phyloP scores from a whole-genome alignment of 2,329 filamentous ascomycete genomes.

The Aspergillus pseudoglaucus region DNA sequence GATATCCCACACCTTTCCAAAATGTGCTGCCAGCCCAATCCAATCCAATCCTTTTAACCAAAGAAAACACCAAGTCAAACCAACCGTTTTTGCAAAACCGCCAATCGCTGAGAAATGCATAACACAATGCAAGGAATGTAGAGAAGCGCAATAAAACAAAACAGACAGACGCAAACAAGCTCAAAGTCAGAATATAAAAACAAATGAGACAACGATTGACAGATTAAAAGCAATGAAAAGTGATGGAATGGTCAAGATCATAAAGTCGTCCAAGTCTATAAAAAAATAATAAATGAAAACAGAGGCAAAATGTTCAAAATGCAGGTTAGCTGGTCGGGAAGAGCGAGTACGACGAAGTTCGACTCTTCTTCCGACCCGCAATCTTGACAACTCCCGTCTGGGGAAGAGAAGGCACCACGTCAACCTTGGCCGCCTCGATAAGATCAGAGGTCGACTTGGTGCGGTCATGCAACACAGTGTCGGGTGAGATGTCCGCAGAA shows the following conservation, averaged over 20 bases:
- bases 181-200: conserved; percentile 1
- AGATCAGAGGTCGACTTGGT: conserved; percentile 30
- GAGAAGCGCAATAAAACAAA: conserved; percentile 1
- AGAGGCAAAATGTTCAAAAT: conserved; percentile 9
- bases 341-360: conserved; percentile 40
- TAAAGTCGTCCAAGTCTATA: conserved; percentile 21
- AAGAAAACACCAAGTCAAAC: too few species aligned
- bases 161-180: conserved; percentile 2
- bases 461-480: conserved; percentile 26
- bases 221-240: conserved; percentile 8
- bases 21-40: too few species aligned
- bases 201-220: conserved; percentile 7
- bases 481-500: conserved; percentile 17
- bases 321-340: conserved; percentile 25
- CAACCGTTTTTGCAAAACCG: too few species aligned
- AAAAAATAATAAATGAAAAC: conserved; percentile 7
- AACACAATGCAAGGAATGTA: neutral
- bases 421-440: conserved; percentile 16
- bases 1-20: too few species aligned
- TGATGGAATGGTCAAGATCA: conserved; percentile 11
- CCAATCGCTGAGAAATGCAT: conserved; percentile 2
- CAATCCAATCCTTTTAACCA: too few species aligned
- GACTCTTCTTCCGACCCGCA: conserved; percentile 26
- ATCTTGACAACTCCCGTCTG: conserved; percentile 22
- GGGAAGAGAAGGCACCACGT: conserved; percentile 12